Evolutionary conservation across 140 eudicot genomes (phyloP).

Genomic region (Ambrosia hybrid): DNA sequence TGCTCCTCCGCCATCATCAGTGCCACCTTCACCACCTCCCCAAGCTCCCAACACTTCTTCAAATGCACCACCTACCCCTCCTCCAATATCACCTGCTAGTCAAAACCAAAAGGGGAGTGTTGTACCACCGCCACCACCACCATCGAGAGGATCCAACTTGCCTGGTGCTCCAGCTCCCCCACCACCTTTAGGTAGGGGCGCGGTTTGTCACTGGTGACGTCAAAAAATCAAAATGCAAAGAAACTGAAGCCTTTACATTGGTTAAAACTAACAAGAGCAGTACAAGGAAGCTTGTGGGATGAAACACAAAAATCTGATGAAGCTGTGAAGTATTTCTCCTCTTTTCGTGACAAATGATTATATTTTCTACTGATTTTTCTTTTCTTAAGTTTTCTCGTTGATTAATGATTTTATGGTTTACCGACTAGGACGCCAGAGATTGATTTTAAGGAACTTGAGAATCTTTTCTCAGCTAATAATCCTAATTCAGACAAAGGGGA

Average conservation of each 20-base stretch:
- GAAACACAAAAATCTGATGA: constrained; percentile 83
- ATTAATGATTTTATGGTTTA: constrained; percentile 17
- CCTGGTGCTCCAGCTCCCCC: constrained; percentile 62
- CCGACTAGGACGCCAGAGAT: constrained; percentile 80
- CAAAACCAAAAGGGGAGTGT: constrained; percentile 38
- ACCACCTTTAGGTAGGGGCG: constrained; percentile 48
- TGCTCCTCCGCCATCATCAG: constrained; percentile 26
- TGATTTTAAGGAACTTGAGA: constrained; percentile 86
- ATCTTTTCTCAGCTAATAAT: constrained; percentile 74
- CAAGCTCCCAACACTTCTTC: background rate
- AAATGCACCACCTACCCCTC: constrained; percentile 52
- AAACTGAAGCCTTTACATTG: constrained; percentile 94
- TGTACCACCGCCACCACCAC: constrained; percentile 43
- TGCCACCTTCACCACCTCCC: constrained; percentile 20
- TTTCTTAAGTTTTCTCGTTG: constrained; percentile 9
- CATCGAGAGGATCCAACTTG: constrained; percentile 23
- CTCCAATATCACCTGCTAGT: constrained; percentile 53
- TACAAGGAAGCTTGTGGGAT: constrained; percentile 99
- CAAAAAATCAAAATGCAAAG: constrained; percentile 51
- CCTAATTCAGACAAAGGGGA: constrained; percentile 55
- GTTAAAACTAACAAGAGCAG: constrained; percentile 87
- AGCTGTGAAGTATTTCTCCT: constrained; percentile 57
- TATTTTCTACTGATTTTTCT: background rate
- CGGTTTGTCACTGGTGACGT: constrained; percentile 25
- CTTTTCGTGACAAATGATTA: background rate